These are phyloP conservation scores for Phialophora macrospora DNA, from an alignment of 2,329 filamentous ascomycete species.

Conservation along the genomic window DNA sequence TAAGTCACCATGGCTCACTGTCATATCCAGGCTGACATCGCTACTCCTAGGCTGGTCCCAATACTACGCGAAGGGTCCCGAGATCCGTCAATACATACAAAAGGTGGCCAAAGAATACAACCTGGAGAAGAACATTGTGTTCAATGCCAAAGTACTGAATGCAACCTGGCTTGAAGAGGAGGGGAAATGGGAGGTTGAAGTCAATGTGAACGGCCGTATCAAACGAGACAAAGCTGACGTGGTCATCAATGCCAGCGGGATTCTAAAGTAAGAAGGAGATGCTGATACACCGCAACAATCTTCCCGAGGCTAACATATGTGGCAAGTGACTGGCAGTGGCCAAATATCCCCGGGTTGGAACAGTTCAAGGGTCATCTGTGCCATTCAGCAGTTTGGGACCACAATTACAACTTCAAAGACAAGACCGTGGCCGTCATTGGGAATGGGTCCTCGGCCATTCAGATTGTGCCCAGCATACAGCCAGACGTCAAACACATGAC, in stretches of 20 bases:
- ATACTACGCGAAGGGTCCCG: conserved; percentile 24
- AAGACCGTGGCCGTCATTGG: conserved; percentile 39
- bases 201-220: conserved; percentile 32
- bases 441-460: conserved; percentile 39
- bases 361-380: conserved; percentile 46
- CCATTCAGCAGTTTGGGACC: conserved; percentile 48
- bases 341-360: conserved; percentile 40
- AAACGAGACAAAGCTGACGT: conserved; percentile 43
- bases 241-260: conserved; percentile 43
- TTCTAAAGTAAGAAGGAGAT: conserved; percentile 35
- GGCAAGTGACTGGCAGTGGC: conserved; percentile 36
- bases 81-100: conserved; percentile 30
- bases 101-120: conserved; percentile 22
- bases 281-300: conserved; percentile 6
- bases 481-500: conserved; percentile 41
- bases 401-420: conserved; percentile 45
- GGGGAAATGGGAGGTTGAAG: conserved; percentile 40
- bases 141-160: conserved; percentile 60
- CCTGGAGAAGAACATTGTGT: conserved; percentile 62
- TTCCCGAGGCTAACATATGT: conserved; percentile 19
- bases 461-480: conserved; percentile 47
- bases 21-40: conserved; percentile 23
- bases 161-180: conserved; percentile 59
- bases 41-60: conserved; percentile 23
- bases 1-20: conserved; percentile 27